Percentiles rank a stretch among this genome's conserved stretches.
phyloP scores from a whole-genome alignment of 495 filamentous ascomycete species.

The Annulohypoxylon bovei region DNA sequence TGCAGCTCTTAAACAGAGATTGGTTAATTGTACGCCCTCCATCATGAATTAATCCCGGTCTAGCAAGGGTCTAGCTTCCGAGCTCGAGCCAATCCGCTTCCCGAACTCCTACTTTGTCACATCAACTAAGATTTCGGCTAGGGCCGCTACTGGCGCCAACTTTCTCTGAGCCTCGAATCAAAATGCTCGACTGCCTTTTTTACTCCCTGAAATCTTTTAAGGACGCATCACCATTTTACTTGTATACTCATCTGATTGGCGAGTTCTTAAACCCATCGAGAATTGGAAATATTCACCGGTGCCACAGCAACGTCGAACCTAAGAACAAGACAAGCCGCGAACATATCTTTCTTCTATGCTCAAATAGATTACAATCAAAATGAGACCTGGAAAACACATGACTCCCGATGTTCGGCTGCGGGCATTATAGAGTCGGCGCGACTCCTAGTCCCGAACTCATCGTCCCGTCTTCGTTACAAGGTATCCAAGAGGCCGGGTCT shows the following conservation, averaged over 20 bases:
- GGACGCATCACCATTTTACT: constrained; percentile 14
- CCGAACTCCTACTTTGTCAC: constrained; percentile 43
- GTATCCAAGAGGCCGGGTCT: constrained; percentile 19
- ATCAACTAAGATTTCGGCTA: constrained; percentile 44
- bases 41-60: constrained; percentile 42
- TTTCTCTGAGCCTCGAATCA: constrained; percentile 41
- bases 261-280: not conserved
- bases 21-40: constrained; percentile 39
- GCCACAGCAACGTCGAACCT: constrained; percentile 39
- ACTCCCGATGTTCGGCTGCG: constrained; percentile 9
- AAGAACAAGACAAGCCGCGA: constrained; percentile 27
- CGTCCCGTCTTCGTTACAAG: constrained; percentile 14
- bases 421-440: constrained; percentile 30
- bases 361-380: constrained; percentile 12
- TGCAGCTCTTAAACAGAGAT: constrained; percentile 45
- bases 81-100: constrained; percentile 44
- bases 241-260: constrained; percentile 28
- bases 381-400: constrained; percentile 11
- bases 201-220: constrained; percentile 16
- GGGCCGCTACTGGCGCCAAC: constrained; percentile 44
- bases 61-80: constrained; percentile 39
- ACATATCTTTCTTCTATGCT: constrained; percentile 30
- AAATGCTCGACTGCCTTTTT: constrained; percentile 10
- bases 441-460: constrained; percentile 18
- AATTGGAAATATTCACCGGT: constrained; percentile 37